Conservation (phyloP, 176 grass and related monocot genomes). For the Carex kokanica region DNA sequence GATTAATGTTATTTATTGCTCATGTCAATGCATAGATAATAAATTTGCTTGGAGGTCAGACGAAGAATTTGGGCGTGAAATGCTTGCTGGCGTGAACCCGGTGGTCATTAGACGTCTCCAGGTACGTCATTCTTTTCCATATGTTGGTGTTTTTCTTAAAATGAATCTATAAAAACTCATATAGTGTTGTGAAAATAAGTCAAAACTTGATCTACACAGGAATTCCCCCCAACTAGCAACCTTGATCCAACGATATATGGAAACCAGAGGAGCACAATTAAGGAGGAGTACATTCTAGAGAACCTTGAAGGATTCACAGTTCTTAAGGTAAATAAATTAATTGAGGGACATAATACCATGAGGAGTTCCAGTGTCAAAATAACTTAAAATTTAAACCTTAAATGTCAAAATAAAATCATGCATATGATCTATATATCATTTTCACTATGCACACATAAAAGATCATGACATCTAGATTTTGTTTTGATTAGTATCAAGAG, state of each 20-base stretch:
- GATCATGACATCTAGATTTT: no score
- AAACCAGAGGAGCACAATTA: slow-evolving; percentile 78
- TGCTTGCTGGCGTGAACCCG: slow-evolving; percentile 88
- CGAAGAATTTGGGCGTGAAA: slow-evolving; percentile 83
- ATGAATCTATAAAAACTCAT: not conserved
- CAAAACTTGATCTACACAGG: slow-evolving; percentile 26
- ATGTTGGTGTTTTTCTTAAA: not conserved
- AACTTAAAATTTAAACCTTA: no score
- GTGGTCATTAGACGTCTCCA: slow-evolving; percentile 59
- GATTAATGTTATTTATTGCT: not conserved
- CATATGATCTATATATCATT: no score
- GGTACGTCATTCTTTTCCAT: slow-evolving; percentile 33
- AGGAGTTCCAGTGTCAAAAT: no score
- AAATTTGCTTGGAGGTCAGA: slow-evolving; percentile 79
- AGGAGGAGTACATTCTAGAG: slow-evolving; percentile 48
- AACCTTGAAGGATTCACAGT: slow-evolving; percentile 63
- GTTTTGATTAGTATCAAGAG: no score
- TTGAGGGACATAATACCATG: not conserved
- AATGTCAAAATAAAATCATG: no score
- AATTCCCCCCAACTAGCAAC: slow-evolving; percentile 71
- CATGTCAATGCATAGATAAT: slow-evolving; percentile 30
- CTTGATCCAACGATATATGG: slow-evolving; percentile 62
- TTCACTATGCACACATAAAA: no score
- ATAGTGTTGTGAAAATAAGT: not conserved
- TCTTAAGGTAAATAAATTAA: slow-evolving; percentile 33